Base-by-base conservation (phyloP, 2,329 filamentous ascomycete species). In the Cytospora schulzeri region DNA sequence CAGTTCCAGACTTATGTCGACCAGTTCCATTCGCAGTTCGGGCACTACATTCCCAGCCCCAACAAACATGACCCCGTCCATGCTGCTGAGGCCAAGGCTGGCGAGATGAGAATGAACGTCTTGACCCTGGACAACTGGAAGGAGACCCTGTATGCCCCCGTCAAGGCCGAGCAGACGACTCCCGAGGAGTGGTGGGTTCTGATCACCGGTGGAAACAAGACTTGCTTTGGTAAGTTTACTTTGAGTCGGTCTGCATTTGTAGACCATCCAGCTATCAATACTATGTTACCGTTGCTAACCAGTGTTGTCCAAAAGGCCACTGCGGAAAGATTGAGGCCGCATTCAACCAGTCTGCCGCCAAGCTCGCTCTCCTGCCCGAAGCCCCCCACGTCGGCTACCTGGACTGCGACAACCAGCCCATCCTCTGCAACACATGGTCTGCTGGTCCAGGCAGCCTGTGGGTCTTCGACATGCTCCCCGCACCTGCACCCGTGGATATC, bases 161-260 rank as follows among this genome's bases (percentile, higher is more conserved):
- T 90, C 64, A 80, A 85, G 66, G 76, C 85, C 11, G 85, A 77
- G 31, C 83, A 84, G 67, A 84, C 85, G 14, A 82, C 78, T 9
- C 88, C 90, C 6, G 88, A 90, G 76, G 88, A 92, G 77, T 93
- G 89, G 89, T 88, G 90, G 81, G 80, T 94, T 67, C 82, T 91
- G 69, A 78, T 92, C 69, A 91, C 88, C 12, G 91, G 91, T 63
- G 82, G 89, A 70, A 93, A 93, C 81, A 89, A 88, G 79, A 92
- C 91, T 35, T 94, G 91, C 79, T 89, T 84, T 73, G 84, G 85
- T 87, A 78, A 64, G 81, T 71, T n/a, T 66, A 52, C 26, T 53
- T 29, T 41, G n/a, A 29, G n/a, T 62, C 24, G 55, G 60, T 48
- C 17, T 26, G 28, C 28, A 53, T 38, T n/a, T n/a, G 45, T 17